Evolutionary conservation across 176 grass and related monocot species (phyloP).

Genomic region (Pontederia crassipes): DNA sequence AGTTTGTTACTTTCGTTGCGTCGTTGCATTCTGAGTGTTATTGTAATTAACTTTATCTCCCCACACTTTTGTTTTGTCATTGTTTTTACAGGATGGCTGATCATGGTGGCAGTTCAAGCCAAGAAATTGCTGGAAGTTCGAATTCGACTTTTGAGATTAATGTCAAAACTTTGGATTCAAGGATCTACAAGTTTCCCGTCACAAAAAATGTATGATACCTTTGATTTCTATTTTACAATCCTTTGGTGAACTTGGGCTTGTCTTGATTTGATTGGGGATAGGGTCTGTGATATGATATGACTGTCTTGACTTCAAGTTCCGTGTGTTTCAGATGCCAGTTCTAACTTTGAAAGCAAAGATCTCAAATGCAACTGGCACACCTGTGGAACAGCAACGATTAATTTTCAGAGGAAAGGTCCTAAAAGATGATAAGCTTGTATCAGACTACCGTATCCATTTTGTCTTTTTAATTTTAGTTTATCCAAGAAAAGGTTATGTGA

Average conservation of each 20-base stretch:
- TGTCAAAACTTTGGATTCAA: slow-evolving; percentile 80
- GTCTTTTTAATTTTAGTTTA: neutral
- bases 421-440: slow-evolving; percentile 70
- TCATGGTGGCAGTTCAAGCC: slow-evolving; percentile 24
- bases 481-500: neutral
- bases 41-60: neutral
- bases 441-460: slow-evolving; percentile 89
- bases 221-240: too few relatives aligned
- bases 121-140: slow-evolving; percentile 18
- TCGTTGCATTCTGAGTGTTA: neutral
- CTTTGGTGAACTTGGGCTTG: too few relatives aligned
- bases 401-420: slow-evolving; percentile 90
- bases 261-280: too few relatives aligned
- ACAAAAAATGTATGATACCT: slow-evolving; percentile 41
- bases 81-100: slow-evolving; percentile 55
- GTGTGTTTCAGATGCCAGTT: slow-evolving; percentile 41
- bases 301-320: neutral
- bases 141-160: slow-evolving; percentile 66
- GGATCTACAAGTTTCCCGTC: slow-evolving; percentile 55
- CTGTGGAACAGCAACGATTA: slow-evolving; percentile 72
- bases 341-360: slow-evolving; percentile 63
- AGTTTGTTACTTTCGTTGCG: neutral
- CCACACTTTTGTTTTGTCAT: neutral
- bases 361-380: slow-evolving; percentile 33
- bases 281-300: neutral